Evolutionary conservation across 1,284 basidiomycete genomes (phyloP).

Genomic region (Ustilago cynodontis): DNA sequence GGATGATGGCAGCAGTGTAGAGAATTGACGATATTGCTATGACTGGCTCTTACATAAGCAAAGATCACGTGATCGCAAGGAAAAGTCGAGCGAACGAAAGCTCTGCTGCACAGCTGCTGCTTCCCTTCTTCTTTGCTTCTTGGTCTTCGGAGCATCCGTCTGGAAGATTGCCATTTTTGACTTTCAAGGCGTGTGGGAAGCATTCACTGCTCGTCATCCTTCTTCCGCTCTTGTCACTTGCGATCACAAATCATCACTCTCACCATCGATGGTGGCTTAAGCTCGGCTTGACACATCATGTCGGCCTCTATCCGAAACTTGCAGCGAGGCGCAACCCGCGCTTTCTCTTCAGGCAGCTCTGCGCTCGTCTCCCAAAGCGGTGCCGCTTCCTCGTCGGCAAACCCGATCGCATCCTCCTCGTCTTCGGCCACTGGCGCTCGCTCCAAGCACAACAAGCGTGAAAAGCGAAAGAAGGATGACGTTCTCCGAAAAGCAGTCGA

Average conservation of each 20-base stretch:
- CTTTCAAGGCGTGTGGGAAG: conserved; percentile 8
- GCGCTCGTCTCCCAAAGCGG: conserved; percentile 11
- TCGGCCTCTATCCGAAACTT: conserved; percentile 46
- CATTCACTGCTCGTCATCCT: not conserved
- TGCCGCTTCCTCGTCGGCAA: conserved; percentile 31
- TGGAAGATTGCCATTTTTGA: conserved; percentile 12
- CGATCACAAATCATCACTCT: not conserved
- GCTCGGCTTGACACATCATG: conserved; percentile 14
- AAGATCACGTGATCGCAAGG: conserved; percentile 5
- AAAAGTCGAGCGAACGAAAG: not conserved
- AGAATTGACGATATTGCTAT: too few species aligned
- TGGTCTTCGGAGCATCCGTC: not conserved
- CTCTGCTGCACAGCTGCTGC: not conserved
- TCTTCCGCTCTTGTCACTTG: too few species aligned
- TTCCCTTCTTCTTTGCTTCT: not conserved
- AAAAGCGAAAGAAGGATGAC: conserved; percentile 46
- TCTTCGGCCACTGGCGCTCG: conserved; percentile 19
- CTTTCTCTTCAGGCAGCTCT: conserved; percentile 31
- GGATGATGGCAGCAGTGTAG: too few species aligned
- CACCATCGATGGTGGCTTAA: not conserved
- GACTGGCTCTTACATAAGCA: conserved; percentile 7
- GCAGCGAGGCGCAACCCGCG: conserved; percentile 32
- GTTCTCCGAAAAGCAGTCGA: conserved; percentile 62
- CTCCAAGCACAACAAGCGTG: conserved; percentile 29
- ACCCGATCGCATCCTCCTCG: conserved; percentile 34